phyloP scores from a whole-genome alignment of 225 moss, liverwort and hornwort species.

The Pleurozium schreberi region DNA sequence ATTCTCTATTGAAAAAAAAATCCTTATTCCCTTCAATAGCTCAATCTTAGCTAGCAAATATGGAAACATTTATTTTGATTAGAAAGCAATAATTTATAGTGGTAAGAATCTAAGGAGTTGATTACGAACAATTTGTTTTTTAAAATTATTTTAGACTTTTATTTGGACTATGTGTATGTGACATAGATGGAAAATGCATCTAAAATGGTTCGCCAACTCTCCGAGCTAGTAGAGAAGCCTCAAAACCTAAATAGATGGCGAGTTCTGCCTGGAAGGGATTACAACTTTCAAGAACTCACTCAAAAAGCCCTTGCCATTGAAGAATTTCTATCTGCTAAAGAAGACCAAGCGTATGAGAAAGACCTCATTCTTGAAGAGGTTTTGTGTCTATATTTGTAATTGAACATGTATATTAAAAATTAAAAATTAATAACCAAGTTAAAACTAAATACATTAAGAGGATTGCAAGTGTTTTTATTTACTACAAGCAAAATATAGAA shows the following conservation, averaged over 20 bases:
- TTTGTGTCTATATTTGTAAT: neutral
- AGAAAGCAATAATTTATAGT: neutral
- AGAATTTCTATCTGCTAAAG: slow-evolving; percentile 64
- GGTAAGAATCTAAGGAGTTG: neutral
- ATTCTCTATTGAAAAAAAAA: neutral
- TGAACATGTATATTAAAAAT: neutral
- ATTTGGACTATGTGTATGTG: neutral
- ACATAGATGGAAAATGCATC: slow-evolving; percentile 42
- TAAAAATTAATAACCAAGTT: neutral
- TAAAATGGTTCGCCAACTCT: slow-evolving; percentile 24
- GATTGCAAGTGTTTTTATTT: neutral
- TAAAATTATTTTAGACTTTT: neutral
- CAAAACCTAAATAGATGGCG: slow-evolving; percentile 68
- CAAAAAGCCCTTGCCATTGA: slow-evolving; percentile 63
- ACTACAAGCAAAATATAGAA: neutral
- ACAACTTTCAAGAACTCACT: slow-evolving; percentile 53
- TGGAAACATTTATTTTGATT: neutral
- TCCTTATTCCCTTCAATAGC: too few species aligned
- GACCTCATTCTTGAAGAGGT: slow-evolving; percentile 78
- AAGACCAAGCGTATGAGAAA: slow-evolving; percentile 67
- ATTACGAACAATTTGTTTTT: neutral
- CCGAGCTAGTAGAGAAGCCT: slow-evolving; percentile 69
- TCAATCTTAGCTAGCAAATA: neutral
- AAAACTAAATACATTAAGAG: neutral
- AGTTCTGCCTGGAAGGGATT: slow-evolving; percentile 45